Conservation (phyloP, 257 asterid species). For the Thymus mandschuricus region DNA sequence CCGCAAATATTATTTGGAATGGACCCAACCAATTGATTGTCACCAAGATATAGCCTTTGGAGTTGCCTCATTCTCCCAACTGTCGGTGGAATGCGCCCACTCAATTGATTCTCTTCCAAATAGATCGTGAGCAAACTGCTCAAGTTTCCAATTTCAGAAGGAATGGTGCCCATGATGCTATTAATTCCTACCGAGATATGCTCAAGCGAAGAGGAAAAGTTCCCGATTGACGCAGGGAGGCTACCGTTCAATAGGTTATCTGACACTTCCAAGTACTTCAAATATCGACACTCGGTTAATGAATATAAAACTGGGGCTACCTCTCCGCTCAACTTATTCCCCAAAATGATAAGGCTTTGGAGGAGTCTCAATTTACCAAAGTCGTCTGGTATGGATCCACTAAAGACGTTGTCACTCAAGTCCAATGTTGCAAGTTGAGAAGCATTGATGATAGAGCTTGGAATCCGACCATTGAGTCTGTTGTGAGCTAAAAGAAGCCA, state of each 20-base stretch:
- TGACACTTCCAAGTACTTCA: not conserved
- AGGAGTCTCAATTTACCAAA: not conserved
- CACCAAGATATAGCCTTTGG: constrained; percentile 2
- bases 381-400: not conserved
- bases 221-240: not conserved
- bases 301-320: too few relatives aligned
- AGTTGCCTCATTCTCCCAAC: too few relatives aligned
- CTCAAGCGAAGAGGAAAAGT: not conserved
- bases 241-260: not conserved
- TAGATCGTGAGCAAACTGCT: too few relatives aligned
- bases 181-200: not conserved
- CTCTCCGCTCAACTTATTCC: not conserved
- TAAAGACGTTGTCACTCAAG: not conserved
- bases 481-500: too few relatives aligned
- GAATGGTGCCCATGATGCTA: not conserved
- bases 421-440: too few relatives aligned
- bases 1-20: constrained; percentile 27
- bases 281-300: not conserved
- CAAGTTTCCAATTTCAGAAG: too few relatives aligned
- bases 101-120: too few relatives aligned
- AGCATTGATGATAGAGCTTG: too few relatives aligned
- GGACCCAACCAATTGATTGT: constrained; percentile 19
- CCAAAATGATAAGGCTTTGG: not conserved
- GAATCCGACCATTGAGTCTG: too few relatives aligned
- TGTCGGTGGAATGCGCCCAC: too few relatives aligned